Evolutionary conservation across 495 filamentous ascomycete genomes (phyloP), one percentile per base, ranked within the genome.

Genomic region (Extremus antarcticus): DNA sequence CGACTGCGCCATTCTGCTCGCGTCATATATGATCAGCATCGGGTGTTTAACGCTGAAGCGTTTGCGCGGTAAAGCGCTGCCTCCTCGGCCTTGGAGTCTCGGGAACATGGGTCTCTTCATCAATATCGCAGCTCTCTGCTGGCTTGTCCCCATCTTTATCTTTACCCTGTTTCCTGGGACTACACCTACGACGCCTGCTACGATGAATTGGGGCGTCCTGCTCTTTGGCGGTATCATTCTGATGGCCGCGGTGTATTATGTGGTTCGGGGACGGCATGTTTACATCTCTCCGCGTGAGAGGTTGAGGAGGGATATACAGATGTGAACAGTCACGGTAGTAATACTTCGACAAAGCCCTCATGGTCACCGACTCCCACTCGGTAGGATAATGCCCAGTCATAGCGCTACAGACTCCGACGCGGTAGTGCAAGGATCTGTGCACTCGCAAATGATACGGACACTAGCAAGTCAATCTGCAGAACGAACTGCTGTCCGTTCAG

Each of bases 191-290:
- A 55, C 32, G 2, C 3, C 43, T 35, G 29, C 51, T 1, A 32
- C 11, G 3, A 56, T 63, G 32, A 63, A 63, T 43, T 63, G 53
- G 47, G 32, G 32, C 16, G 24, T 51, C 2, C 55, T 63, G 10
- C 10, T 63, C 4, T 59, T 56, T 43, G 47, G 21, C 11, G 60
- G 38, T 10, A 25, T 53, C 13, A 23, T 57, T 11, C 22, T 53
- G 4, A 15, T 57, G 7, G 32, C 25, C 8, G 4, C 29, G 20
- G 48, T 52, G 11, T 63, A 47, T 29, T 25, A 29, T 25, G 11
- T 56, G 1, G 25, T 35, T 16, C 43, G 47, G 19, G 43, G 53
- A 21, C 47, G 50, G 19, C 39, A 50, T 16, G 24, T 52, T 10
- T 55, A 55, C 21, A 40, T 46, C 8, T 46, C 43, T 9, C 43